Percentiles rank a stretch among this genome's conserved stretches.
Conservation (phyloP, 1,139 yeast species). For the Taphrina flavorubra region DNA sequence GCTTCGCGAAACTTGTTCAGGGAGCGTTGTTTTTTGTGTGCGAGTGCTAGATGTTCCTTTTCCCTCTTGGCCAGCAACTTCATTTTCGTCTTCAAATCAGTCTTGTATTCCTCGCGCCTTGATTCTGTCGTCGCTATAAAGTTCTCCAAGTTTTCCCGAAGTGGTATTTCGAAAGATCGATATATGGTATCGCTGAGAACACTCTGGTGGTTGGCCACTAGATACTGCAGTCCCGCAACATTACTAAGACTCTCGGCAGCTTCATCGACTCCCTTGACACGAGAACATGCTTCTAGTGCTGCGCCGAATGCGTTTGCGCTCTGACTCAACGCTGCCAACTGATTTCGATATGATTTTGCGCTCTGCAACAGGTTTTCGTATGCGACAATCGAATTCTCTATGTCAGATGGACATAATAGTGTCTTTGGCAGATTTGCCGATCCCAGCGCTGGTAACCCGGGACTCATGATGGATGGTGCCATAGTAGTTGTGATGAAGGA, state of each 20-base stretch:
- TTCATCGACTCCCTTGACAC: conserved; percentile 67
- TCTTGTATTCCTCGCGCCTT: conserved; percentile 62
- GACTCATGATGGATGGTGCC: conserved; percentile 25
- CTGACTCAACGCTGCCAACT: conserved; percentile 60
- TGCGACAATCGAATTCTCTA: conserved; percentile 46
- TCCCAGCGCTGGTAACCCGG: neutral
- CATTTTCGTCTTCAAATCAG: conserved; percentile 60
- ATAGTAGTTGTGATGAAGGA: neutral
- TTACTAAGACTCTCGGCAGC: conserved; percentile 67
- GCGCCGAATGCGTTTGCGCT: conserved; percentile 78
- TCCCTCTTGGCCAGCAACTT: conserved; percentile 61
- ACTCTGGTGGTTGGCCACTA: conserved; percentile 78
- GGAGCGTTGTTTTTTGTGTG: conserved; percentile 63
- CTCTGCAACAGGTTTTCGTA: conserved; percentile 60
- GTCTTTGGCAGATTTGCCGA: conserved; percentile 23
- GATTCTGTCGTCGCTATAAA: conserved; percentile 53
- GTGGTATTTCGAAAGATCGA: conserved; percentile 63
- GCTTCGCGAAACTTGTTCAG: conserved; percentile 68
- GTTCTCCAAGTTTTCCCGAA: conserved; percentile 55
- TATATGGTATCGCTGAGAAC: conserved; percentile 66
- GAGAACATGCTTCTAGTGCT: conserved; percentile 72
- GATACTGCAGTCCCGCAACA: conserved; percentile 78
- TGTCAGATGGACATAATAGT: conserved; percentile 29
- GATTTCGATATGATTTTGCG: conserved; percentile 60
- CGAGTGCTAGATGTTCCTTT: conserved; percentile 60